Base-by-base conservation (phyloP, 306 rosid genomes). In the Prinsepia uniflora region DNA sequence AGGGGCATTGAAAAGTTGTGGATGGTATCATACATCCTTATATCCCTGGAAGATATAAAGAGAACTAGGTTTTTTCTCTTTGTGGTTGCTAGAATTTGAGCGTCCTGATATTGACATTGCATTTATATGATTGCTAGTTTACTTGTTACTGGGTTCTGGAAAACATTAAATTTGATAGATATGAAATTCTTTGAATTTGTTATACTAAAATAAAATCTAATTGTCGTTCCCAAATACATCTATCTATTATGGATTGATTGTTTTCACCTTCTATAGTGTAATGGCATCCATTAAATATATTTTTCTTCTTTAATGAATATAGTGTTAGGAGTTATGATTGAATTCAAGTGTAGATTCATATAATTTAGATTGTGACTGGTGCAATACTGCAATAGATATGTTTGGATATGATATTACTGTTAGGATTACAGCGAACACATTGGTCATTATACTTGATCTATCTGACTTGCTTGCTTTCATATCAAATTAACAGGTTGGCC, bases 401-500 rank as follows among this genome's bases (percentile, higher is more conserved):
- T 49, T 24, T 67, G 72, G 72, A 46, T 34, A 18, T 49, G 7
- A 2, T 58, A 46, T 19, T 48, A 12, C 2, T 22, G 7, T 72
- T 9, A 39, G 5, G 14, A 17, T 53, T 47, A 15, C 12, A 24
- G 36, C 36, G 10, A 22, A 22, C 62, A 56, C 40, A 56, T 56
- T 22, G 4, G 4, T 4, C 2, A 53, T 20, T 56, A 15, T 8
- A 14, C 24, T 56, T 5, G 0, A 36, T 41, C 63, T 43, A 19
- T 60, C 46, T 34, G n/a, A 12, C 8, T 48, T 1, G 30, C 6
- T 30, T 19, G 12, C 12, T 3, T 46, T 70, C 4, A 20, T 7
- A 62, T 44, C 5, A 43, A 52, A 41, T 56, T 50, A 12, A 59
- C 81, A 95, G 99, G 99, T 95, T 49, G 99, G 99, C 8, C 88